Evolutionary conservation across 2,329 filamentous ascomycete species (phyloP).

Genomic region (Ascochyta fabae): DNA sequence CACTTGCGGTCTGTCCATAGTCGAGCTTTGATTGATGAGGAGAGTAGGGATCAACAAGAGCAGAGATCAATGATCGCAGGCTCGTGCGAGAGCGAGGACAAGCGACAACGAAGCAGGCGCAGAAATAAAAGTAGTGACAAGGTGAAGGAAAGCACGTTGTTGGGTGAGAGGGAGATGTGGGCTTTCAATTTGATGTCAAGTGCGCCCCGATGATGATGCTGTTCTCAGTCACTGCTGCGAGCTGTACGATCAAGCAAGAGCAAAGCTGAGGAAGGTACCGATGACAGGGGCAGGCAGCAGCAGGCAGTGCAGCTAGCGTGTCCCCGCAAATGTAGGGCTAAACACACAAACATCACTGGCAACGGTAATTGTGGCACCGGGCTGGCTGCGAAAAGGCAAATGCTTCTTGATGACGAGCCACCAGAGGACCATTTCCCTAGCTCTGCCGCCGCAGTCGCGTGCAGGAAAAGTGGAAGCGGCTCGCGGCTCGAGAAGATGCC

Average conservation of each 20-base stretch:
- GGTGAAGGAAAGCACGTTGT: neutral
- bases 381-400: conserved; percentile 26
- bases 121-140: neutral
- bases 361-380: conserved; percentile 22
- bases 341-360: conserved; percentile 19
- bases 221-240: neutral
- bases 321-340: conserved; percentile 23
- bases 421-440: conserved; percentile 42
- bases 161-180: neutral
- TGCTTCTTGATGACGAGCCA: conserved; percentile 34
- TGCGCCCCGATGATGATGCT: neutral
- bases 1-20: conserved; percentile 43
- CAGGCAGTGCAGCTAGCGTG: conserved; percentile 24
- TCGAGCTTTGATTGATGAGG: neutral
- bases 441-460: conserved; percentile 47
- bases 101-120: neutral
- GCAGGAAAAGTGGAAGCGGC: conserved; percentile 25
- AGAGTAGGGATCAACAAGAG: neutral
- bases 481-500: conserved; percentile 16
- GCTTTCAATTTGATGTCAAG: neutral
- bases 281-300: conserved; percentile 19
- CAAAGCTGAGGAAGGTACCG: conserved; percentile 14
- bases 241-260: conserved; percentile 5
- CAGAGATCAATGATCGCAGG: neutral
- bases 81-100: neutral